These are phyloP conservation scores for Moesziomyces sp. DNA, from an alignment of 1,284 basidiomycete genomes.

Conservation along the genomic window DNA sequence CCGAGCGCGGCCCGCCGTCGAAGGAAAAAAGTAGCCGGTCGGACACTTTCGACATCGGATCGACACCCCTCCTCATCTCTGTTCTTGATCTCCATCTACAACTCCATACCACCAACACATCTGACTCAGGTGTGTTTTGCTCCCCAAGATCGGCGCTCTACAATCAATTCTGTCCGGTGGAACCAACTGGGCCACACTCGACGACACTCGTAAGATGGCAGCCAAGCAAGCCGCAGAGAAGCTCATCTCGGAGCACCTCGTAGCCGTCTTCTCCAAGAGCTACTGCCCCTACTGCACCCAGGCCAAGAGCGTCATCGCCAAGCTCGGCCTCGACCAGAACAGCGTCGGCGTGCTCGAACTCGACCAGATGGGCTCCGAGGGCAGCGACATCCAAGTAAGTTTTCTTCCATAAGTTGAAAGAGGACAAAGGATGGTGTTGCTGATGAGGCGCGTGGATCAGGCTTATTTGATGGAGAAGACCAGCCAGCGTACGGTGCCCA, in stretches of 20 bases:
- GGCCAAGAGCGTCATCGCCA: slow-evolving; percentile 66
- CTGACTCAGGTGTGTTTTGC: neutral
- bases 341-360: slow-evolving; percentile 68
- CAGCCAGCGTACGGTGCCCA: slow-evolving; percentile 69
- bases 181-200: slow-evolving; percentile 8
- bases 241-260: slow-evolving; percentile 63
- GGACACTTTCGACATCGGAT: too few relatives aligned
- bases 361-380: slow-evolving; percentile 65
- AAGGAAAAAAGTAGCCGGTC: too few relatives aligned
- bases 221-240: slow-evolving; percentile 65
- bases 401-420: neutral
- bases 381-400: slow-evolving; percentile 59
- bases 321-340: slow-evolving; percentile 58
- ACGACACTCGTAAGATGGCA: slow-evolving; percentile 56
- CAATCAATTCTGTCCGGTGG: slow-evolving; percentile 15
- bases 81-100: too few relatives aligned
- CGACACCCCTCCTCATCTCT: too few relatives aligned
- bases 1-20: too few relatives aligned
- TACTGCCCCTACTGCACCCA: slow-evolving; percentile 66
- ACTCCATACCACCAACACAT: neutral
- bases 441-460: slow-evolving; percentile 31
- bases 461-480: slow-evolving; percentile 68
- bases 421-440: neutral
- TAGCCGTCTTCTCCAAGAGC: slow-evolving; percentile 69
- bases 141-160: slow-evolving; percentile 33